Percentiles rank a stretch among this genome's conserved stretches.
These are phyloP conservation scores for Talaromyces sp. DNA, from an alignment of 2,329 filamentous ascomycete genomes.

Conservation along the genomic window DNA sequence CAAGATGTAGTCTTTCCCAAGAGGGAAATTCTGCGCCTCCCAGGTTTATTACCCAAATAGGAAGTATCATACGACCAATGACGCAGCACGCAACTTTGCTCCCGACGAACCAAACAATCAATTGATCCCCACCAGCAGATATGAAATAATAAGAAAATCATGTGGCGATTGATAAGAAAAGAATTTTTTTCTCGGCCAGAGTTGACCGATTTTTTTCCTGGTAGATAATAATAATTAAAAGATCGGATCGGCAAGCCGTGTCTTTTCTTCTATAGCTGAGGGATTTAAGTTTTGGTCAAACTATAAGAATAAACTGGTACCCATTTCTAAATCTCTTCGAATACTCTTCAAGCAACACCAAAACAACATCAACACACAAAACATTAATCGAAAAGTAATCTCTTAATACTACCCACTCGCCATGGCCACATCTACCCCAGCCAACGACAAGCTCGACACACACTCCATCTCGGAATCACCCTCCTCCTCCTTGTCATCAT, in stretches of 20 bases:
- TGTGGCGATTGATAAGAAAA: neutral
- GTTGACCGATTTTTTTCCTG: neutral
- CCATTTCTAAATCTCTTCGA: neutral
- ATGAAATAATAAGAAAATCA: neutral
- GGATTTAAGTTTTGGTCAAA: neutral
- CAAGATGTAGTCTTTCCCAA: neutral
- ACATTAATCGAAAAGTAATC: neutral
- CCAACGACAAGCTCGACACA: neutral
- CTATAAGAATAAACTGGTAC: neutral
- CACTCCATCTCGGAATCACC: neutral
- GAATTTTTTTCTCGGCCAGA: neutral
- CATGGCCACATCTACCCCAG: neutral
- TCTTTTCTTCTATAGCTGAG: neutral
- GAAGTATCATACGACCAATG: neutral
- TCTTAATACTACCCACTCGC: neutral
- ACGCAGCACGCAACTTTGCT: neutral
- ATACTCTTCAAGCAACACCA: neutral
- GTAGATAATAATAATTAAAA: neutral
- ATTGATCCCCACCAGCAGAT: neutral
- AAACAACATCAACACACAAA: too few species aligned
- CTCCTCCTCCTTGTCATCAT: neutral
- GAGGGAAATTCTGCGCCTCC: neutral
- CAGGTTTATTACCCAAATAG: neutral
- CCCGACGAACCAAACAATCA: neutral
- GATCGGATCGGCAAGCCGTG: neutral